A percentile compares a stretch with the other conserved stretches of the same genome.
phyloP scores from a whole-genome alignment of 148 eudicot species.

The Spergularia bocconei region DNA sequence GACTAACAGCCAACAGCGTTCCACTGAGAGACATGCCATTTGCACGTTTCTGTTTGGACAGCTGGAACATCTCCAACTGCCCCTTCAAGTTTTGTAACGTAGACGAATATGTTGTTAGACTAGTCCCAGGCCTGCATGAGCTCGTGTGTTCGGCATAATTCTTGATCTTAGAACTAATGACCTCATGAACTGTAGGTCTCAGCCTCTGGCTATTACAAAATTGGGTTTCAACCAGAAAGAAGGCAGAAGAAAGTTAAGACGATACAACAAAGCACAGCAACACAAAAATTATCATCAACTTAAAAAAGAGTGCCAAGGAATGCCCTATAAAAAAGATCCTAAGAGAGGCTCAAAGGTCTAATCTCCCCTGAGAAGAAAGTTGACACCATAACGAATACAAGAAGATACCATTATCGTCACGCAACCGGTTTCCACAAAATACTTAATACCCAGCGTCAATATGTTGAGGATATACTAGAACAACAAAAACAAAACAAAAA shows the following conservation, averaged over 20 bases:
- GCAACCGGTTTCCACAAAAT: too few relatives aligned
- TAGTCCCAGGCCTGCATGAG: conserved; percentile 52
- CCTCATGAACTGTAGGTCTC: conserved; percentile 88
- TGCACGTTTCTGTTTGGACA: conserved; percentile 66
- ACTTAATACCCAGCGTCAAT: too few relatives aligned
- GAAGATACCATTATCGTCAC: too few relatives aligned
- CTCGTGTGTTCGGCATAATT: conserved; percentile 60
- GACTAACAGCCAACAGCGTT: conserved; percentile 79
- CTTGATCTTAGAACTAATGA: conserved; percentile 76
- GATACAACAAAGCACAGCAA: neutral
- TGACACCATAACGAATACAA: too few relatives aligned
- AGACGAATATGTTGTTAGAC: conserved; percentile 53
- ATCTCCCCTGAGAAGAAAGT: too few relatives aligned
- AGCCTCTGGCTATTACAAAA: conserved; percentile 76
- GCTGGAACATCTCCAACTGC: conserved; percentile 64
- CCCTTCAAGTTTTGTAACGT: conserved; percentile 74
- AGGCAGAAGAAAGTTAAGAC: conserved; percentile 10
- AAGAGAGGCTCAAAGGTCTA: too few relatives aligned
- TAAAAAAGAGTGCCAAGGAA: neutral
- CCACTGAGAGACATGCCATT: conserved; percentile 68
- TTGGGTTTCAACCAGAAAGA: conserved; percentile 14
- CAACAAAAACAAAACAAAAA: neutral
- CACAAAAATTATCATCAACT: neutral
- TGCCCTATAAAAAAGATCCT: too few relatives aligned
- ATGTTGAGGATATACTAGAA: neutral